Evolutionary conservation across 1,284 basidiomycete genomes (phyloP), one percentile per base, ranked within the genome.

Genomic region (Heterobasidion occidentale): DNA sequence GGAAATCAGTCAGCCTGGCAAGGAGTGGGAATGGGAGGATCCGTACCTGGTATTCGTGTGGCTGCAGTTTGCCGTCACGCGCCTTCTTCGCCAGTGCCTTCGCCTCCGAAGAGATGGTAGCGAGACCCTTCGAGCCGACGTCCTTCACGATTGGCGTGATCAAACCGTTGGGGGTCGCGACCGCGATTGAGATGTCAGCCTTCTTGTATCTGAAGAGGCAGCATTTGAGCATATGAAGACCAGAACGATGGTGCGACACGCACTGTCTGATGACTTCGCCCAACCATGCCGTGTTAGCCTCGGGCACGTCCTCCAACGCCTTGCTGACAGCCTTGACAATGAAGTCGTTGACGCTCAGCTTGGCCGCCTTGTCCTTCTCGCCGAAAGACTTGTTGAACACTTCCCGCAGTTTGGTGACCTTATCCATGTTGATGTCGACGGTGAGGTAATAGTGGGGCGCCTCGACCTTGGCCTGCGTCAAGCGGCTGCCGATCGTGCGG

Each of bases 371-470:
- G 70, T 91, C 77, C 65, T 88, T 89, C 70, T 91, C 94, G 47
- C 82, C 83, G 49, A 92, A 72, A 42, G 88, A 81, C 70, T 89
- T 89, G 82, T 99, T 99, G 79, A 99, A 99, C 60, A 98, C 88
- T 72, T 95, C 86, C 58, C 96, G 83, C 60, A 99, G 81, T 76
- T 98, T 98, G 68, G 91, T 71, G 35, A 96, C 88, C 75, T 94
- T 94, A 80, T 94, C 94, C 94, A 99, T 98, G 77, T 93, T 90
- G 71, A 99, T 81, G 68, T 98, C 93, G 55, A 92, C 81, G 12
- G 96, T 98, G 65, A 99, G 75, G 75, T 98, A 99, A 77, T 97
- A 99, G 73, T 98, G 95, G n/a, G 97, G 97, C 27, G 94, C 70
- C 63, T 93, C 87, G 70, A 91, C 88, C 75, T 98, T 99, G 62